Evolutionary conservation across 2,329 filamentous ascomycete genomes (phyloP), one percentile per base, ranked within the genome.

Genomic region (Dryadomyces quercivorus): DNA sequence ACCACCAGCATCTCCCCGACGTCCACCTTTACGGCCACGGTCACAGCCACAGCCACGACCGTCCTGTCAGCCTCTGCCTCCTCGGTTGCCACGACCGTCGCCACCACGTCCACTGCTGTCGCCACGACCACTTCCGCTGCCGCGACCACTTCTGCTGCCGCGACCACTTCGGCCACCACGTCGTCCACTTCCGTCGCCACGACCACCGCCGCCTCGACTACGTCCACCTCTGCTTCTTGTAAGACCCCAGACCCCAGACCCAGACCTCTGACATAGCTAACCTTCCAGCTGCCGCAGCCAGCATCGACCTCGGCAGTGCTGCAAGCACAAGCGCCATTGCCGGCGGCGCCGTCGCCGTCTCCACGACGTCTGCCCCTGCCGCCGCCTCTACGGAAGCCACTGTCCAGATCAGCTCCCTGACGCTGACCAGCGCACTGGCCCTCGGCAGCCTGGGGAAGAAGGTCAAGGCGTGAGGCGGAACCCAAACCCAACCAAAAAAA

Each of bases 341-440:
- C 2, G 58, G 56, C 42, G 42, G 38, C 38, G 16, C 12, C 31
- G 55, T 59, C 16, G 60, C 62, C 1, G 58, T 59, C 2, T 61
- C 64, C 2, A 48, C 57, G 7, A 60, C 26, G 26, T 21, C 46
- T 16, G 46, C 59, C 1, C 61, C 64, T 0, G 46, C 58, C 3
- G 61, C 60, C 1, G 63, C 61, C 0, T 60, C 64, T 4, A 62
- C 62, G 43, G 62, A 61, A 50, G 59, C 59, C 50, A 63, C 59
- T 2, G 67, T 74, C 55, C 65, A 74, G 57, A 56, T 74, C 9
- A 69, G 66, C 36, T 70, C 69, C 9, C 55, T 75, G 56, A 66
- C 63, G 7, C 63, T 77, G 50, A 71, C 65, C 59, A 76, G 70
- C 55, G 62, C 67, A 48, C 62, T 77, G 45, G 66, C 72, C 51